Evolutionary conservation across 768 basidiomycete species (phyloP).

Genomic region (Hebeloma cylindrosporum): DNA sequence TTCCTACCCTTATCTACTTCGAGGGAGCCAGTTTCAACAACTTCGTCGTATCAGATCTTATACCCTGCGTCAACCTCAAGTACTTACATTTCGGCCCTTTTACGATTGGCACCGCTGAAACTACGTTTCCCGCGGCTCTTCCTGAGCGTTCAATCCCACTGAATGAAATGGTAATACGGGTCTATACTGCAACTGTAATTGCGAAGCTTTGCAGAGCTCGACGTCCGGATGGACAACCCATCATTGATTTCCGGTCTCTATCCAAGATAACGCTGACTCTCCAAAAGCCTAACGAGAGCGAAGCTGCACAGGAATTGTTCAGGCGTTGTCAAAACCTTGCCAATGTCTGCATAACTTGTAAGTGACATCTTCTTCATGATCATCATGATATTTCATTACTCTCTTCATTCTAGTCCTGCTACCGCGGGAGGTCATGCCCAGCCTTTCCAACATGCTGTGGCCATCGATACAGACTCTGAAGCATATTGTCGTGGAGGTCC

Average conservation of each 20-base stretch:
- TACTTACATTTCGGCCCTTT: background rate
- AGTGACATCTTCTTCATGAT: background rate
- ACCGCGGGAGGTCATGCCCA: background rate
- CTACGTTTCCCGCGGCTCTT: background rate
- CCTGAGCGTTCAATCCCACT: background rate
- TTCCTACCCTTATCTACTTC: conserved; percentile 9
- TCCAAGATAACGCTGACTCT: background rate
- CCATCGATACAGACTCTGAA: background rate
- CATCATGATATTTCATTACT: background rate
- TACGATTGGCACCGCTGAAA: background rate
- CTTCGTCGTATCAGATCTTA: conserved; percentile 4
- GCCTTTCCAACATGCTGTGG: background rate
- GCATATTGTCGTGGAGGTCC: too few species aligned
- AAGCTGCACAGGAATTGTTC: background rate
- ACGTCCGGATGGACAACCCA: conserved; percentile 3
- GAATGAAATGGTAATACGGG: background rate
- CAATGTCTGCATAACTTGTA: background rate
- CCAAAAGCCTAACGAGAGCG: background rate
- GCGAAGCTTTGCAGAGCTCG: background rate
- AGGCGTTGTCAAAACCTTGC: background rate
- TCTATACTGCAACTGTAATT: background rate
- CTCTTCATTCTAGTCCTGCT: background rate
- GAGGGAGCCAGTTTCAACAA: background rate
- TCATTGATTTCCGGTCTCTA: conserved; percentile 6
- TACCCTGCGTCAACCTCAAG: conserved; percentile 6